These are phyloP conservation scores for Chiua sp. DNA, from an alignment of 1,284 basidiomycete genomes.

Conservation along the genomic window DNA sequence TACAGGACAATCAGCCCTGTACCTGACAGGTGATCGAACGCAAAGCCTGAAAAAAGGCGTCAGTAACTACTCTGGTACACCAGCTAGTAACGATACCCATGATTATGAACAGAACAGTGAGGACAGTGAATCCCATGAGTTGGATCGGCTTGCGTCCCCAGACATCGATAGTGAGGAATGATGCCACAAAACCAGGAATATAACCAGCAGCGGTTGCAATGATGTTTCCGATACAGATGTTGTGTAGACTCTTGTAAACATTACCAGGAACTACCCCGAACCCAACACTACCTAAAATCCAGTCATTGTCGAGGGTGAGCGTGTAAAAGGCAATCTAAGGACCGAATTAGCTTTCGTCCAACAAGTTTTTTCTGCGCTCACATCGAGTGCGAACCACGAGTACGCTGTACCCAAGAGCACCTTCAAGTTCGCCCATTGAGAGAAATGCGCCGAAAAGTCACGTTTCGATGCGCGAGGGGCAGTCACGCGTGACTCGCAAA, in stretches of 20 bases:
- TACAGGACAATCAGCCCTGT: constrained; percentile 61
- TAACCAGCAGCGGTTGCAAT: constrained; percentile 54
- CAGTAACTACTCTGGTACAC: background rate
- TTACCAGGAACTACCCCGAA: background rate
- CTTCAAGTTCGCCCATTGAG: constrained; percentile 46
- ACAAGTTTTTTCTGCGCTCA: constrained; percentile 19
- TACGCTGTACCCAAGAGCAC: constrained; percentile 51
- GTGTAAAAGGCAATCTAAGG: constrained; percentile 62
- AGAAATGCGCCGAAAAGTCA: constrained; percentile 49
- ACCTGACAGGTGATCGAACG: constrained; percentile 48
- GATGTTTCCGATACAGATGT: constrained; percentile 42
- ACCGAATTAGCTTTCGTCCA: background rate
- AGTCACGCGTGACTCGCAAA: constrained; percentile 32
- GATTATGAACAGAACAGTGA: constrained; percentile 51
- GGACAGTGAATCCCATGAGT: constrained; percentile 60
- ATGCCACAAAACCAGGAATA: constrained; percentile 53
- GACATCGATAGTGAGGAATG: constrained; percentile 52
- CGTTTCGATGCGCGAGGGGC: constrained; percentile 10
- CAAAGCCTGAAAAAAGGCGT: constrained; percentile 46
- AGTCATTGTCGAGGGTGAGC: constrained; percentile 60
- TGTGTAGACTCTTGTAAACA: constrained; percentile 29
- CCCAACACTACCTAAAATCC: constrained; percentile 27
- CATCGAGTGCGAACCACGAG: constrained; percentile 68
- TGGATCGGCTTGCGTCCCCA: constrained; percentile 58
- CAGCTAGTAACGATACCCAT: background rate